phyloP scores from a whole-genome alignment of 306 rosid genomes.

The Acacia crassicarpa region DNA sequence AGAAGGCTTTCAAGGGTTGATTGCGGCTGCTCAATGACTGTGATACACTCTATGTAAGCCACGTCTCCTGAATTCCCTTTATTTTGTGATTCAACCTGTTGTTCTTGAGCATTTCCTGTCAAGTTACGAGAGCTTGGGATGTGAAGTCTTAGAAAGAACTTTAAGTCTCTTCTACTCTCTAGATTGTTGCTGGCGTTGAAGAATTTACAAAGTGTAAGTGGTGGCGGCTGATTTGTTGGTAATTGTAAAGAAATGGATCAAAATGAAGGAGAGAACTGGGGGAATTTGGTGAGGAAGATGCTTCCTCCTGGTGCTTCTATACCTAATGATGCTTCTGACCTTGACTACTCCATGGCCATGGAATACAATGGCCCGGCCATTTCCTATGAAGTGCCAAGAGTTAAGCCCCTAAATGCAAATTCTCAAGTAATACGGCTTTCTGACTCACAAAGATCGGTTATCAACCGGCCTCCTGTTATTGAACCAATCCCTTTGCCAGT shows the following conservation, averaged over 20 bases:
- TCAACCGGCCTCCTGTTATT: slow-evolving; percentile 44
- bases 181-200: slow-evolving; percentile 31
- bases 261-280: slow-evolving; percentile 71
- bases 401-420: slow-evolving; percentile 70
- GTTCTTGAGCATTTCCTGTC: slow-evolving; percentile 17
- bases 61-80: slow-evolving; percentile 9
- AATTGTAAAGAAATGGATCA: slow-evolving; percentile 46
- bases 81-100: slow-evolving; percentile 14
- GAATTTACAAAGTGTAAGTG: neutral
- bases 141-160: slow-evolving; percentile 21
- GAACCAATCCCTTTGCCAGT: slow-evolving; percentile 87
- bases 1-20: slow-evolving; percentile 51
- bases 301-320: slow-evolving; percentile 87
- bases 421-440: slow-evolving; percentile 45
- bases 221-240: slow-evolving; percentile 1
- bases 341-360: slow-evolving; percentile 82
- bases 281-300: slow-evolving; percentile 73
- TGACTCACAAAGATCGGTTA: slow-evolving; percentile 53
- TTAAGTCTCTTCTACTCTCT: neutral
- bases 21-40: slow-evolving; percentile 47
- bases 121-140: slow-evolving; percentile 26
- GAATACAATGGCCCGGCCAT: slow-evolving; percentile 91
- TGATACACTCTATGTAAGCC: slow-evolving; percentile 37
- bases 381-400: slow-evolving; percentile 73
- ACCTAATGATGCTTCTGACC: slow-evolving; percentile 71